Conservation (phyloP, 1,284 basidiomycete genomes). For the Bjerkandera adusta region DNA sequence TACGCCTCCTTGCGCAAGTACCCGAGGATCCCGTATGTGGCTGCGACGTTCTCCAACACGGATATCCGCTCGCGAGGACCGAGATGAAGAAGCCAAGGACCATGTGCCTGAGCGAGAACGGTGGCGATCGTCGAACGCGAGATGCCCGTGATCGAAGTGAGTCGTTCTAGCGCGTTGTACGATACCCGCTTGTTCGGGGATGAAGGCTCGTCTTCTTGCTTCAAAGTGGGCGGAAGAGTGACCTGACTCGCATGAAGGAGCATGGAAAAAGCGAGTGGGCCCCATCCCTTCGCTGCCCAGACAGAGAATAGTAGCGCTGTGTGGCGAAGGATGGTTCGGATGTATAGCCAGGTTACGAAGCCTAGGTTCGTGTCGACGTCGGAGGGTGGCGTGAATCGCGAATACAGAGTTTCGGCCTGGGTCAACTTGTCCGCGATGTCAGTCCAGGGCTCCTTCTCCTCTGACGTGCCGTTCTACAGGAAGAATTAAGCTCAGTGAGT, state of each 20-base stretch:
- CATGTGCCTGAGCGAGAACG: constrained; percentile 68
- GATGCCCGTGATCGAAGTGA: constrained; percentile 67
- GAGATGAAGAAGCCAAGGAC: constrained; percentile 83
- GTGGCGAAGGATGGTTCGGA: constrained; percentile 65
- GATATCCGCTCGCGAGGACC: constrained; percentile 72
- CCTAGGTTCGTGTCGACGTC: constrained; percentile 59
- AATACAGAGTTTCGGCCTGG: constrained; percentile 64
- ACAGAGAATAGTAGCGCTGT: constrained; percentile 68
- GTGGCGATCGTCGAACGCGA: constrained; percentile 65
- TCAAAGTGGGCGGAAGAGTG: constrained; percentile 46
- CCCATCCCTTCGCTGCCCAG: constrained; percentile 89
- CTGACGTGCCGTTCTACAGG: constrained; percentile 38
- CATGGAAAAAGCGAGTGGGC: constrained; percentile 72
- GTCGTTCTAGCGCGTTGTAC: constrained; percentile 52
- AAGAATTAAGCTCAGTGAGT: neutral
- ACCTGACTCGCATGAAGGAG: constrained; percentile 65
- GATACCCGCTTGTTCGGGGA: constrained; percentile 25
- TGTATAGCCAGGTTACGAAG: constrained; percentile 65
- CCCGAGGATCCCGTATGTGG: constrained; percentile 75
- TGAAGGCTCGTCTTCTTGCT: constrained; percentile 30
- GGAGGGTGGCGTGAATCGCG: constrained; percentile 45
- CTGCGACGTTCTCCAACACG: constrained; percentile 67
- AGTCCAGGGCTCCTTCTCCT: constrained; percentile 61
- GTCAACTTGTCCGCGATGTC: constrained; percentile 68
- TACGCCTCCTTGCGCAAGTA: constrained; percentile 85